These are phyloP conservation scores for Heliamphora exappendiculata DNA, from an alignment of 148 eudicot species.

Conservation along the genomic window DNA sequence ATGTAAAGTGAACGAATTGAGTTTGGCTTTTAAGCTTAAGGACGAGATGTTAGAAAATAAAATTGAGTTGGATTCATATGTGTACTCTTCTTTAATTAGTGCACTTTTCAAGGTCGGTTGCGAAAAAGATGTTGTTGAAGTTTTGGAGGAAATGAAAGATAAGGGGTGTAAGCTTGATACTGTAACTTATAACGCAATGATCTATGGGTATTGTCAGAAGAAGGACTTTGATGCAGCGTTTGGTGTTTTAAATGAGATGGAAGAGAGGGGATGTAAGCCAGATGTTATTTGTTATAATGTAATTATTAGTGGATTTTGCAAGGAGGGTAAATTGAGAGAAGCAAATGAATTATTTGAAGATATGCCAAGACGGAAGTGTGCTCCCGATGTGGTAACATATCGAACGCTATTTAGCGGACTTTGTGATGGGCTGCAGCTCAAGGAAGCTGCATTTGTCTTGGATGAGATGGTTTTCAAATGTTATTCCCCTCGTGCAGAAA, in stretches of 20 bases:
- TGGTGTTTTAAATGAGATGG: constrained; percentile 43
- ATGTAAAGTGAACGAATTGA: constrained; percentile 35
- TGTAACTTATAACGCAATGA: constrained; percentile 55
- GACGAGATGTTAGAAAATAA: constrained; percentile 48
- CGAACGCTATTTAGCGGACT: constrained; percentile 54
- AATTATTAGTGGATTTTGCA: constrained; percentile 40
- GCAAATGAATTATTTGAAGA: constrained; percentile 54
- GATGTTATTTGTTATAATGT: constrained; percentile 56
- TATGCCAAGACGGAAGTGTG: constrained; percentile 61
- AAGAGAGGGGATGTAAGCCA: constrained; percentile 37
- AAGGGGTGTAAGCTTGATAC: constrained; percentile 40
- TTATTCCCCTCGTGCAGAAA: constrained; percentile 40
- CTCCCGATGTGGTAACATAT: constrained; percentile 64
- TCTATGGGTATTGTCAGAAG: constrained; percentile 47
- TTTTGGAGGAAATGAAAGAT: constrained; percentile 54
- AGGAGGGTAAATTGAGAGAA: constrained; percentile 33
- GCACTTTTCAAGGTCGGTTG: constrained; percentile 55
- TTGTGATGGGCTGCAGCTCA: constrained; percentile 30
- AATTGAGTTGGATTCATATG: constrained; percentile 25
- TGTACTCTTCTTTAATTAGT: constrained; percentile 54
- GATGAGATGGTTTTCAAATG: constrained; percentile 85
- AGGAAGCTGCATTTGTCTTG: constrained; percentile 52
- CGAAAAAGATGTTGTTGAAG: constrained; percentile 33
- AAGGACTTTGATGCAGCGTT: constrained; percentile 51
- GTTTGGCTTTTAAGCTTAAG: constrained; percentile 46